Evolutionary conservation across 352 stramenopile species (phyloP).

Genomic region (Phytophthora sojae): DNA sequence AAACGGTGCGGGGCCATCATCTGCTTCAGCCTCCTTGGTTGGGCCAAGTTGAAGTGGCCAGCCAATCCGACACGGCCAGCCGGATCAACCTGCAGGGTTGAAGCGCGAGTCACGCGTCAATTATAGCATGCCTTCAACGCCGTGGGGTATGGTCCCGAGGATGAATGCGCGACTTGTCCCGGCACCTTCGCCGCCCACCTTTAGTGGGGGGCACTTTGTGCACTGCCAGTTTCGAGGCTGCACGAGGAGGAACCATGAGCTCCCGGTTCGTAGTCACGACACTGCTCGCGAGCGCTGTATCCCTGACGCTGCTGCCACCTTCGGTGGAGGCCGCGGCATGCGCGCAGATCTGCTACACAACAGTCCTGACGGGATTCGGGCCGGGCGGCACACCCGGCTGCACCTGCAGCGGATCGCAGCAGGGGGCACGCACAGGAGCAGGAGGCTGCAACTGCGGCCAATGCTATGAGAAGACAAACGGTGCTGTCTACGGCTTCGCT

Average conservation of each 20-base stretch:
- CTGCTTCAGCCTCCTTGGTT: slow-evolving; percentile 9
- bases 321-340: slow-evolving; percentile 34
- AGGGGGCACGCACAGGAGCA: slow-evolving; percentile 27
- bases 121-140: slow-evolving; percentile 1
- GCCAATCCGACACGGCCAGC: slow-evolving; percentile 1
- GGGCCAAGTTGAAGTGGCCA: slow-evolving; percentile 8
- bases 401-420: slow-evolving; percentile 38
- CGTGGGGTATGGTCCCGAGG: slow-evolving; percentile 19
- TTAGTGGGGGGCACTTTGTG: neutral
- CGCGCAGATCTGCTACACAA: slow-evolving; percentile 45
- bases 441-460: slow-evolving; percentile 46
- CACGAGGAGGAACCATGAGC: slow-evolving; percentile 22
- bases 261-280: slow-evolving; percentile 15
- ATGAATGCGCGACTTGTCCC: slow-evolving; percentile 17
- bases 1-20: slow-evolving; percentile 9
- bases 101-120: neutral
- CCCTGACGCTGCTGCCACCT: neutral
- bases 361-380: slow-evolving; percentile 45
- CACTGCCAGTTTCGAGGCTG: slow-evolving; percentile 21
- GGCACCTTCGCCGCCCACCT: neutral
- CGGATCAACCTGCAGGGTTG: neutral
- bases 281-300: slow-evolving; percentile 16
- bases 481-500: slow-evolving; percentile 38
- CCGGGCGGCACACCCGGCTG: slow-evolving; percentile 37
- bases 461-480: slow-evolving; percentile 47